phyloP scores from a whole-genome alignment of 257 asterid genomes.

The Dorcoceras hygrometricum region DNA sequence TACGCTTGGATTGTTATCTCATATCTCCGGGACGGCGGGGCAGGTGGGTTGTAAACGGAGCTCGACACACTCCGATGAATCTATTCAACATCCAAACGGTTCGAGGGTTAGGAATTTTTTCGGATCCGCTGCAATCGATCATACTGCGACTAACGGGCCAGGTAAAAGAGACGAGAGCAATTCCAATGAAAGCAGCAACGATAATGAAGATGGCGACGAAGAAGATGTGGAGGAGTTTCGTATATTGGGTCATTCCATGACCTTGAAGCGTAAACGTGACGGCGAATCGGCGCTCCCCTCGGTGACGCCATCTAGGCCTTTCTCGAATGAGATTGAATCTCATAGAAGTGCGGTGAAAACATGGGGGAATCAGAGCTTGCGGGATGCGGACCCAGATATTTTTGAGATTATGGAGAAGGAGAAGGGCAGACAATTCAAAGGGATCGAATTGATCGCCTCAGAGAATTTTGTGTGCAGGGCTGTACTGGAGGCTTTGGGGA shows the following conservation, averaged over 20 bases:
- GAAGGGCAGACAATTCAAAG: conserved; percentile 74
- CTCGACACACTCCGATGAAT: conserved; percentile 40
- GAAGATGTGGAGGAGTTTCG: conserved; percentile 55
- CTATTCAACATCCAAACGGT: conserved; percentile 65
- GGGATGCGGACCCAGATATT: conserved; percentile 73
- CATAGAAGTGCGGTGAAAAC: conserved; percentile 53
- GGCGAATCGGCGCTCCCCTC: conserved; percentile 43
- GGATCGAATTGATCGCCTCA: conserved; percentile 92
- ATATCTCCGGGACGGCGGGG: conserved; percentile 34
- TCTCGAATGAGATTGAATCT: conserved; percentile 43
- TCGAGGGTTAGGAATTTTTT: conserved; percentile 41
- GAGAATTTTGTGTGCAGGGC: conserved; percentile 96
- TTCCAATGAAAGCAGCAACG: conserved; percentile 24
- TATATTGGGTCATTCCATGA: conserved; percentile 65
- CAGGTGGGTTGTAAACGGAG: conserved; percentile 27
- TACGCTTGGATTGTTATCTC: conserved; percentile 65
- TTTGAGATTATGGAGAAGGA: conserved; percentile 90
- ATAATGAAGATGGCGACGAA: conserved; percentile 37
- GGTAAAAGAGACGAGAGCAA: conserved; percentile 34
- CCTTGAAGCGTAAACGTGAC: conserved; percentile 63
- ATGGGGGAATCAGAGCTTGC: conserved; percentile 85
- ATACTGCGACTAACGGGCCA: conserved; percentile 78
- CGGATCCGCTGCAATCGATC: conserved; percentile 39
- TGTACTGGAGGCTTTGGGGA: conserved; percentile 92
- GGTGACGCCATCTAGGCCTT: conserved; percentile 32